phyloP scores from a whole-genome alignment of 768 basidiomycete species.

The Coprinellus micaceus region DNA sequence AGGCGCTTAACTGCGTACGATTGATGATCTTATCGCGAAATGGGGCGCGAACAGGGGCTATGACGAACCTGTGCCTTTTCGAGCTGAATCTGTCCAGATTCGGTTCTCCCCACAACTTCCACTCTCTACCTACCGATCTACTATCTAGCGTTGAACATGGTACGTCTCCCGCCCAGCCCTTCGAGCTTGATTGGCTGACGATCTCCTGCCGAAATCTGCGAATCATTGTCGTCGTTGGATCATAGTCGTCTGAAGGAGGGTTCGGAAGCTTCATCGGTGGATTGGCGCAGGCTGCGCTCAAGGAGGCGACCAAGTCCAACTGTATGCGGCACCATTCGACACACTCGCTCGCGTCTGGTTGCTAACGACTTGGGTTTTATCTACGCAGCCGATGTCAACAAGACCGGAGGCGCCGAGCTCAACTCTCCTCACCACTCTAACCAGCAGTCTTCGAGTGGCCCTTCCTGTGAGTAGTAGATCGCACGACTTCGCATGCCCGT shows the following conservation, averaged over 20 bases:
- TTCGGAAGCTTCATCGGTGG: neutral
- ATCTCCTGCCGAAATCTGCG: no score
- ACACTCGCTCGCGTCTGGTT: no score
- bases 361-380: constrained; percentile 1
- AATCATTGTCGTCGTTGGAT: no score
- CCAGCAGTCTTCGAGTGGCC: constrained; percentile 11
- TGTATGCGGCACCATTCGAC: neutral
- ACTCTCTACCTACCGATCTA: neutral
- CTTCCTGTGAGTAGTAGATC: neutral
- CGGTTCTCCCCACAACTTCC: neutral
- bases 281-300: neutral
- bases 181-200: no score
- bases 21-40: no score
- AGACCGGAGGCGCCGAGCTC: constrained; percentile 64
- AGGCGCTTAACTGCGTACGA: no score
- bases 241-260: neutral
- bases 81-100: no score
- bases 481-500: neutral
- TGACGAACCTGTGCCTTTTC: no score
- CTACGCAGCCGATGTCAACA: constrained; percentile 37
- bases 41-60: no score
- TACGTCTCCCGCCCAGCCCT: no score
- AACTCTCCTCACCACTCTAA: constrained; percentile 52
- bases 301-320: neutral
- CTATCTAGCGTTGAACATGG: neutral